A percentile compares a stretch with the other conserved stretches of the same genome.
These are phyloP conservation scores for Aspergillus niger DNA, from an alignment of 2,329 filamentous ascomycete species.

Conservation along the genomic window DNA sequence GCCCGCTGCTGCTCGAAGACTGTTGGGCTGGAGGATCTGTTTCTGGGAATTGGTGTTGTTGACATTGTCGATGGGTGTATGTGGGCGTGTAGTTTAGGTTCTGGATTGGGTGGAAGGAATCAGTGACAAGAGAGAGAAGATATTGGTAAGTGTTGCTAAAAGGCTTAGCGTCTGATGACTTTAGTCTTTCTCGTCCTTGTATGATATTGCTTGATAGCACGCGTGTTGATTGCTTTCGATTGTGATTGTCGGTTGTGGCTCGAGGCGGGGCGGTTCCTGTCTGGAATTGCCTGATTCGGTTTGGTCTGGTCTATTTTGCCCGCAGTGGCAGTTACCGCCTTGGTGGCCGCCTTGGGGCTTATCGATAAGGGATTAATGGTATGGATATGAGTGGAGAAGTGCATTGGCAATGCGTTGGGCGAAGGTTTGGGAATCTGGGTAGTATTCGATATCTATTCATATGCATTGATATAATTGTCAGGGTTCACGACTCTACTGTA, in stretches of 20 bases:
- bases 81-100: neutral
- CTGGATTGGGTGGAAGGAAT: too few species aligned
- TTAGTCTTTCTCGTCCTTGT: neutral
- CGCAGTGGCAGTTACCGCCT: neutral
- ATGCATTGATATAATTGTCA: too few species aligned
- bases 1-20: constrained; percentile 48
- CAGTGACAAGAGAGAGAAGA: too few species aligned
- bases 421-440: neutral
- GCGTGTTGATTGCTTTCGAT: constrained; percentile 13
- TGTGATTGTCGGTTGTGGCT: constrained; percentile 6
- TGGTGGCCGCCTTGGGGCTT: neutral
- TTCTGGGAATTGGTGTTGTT: constrained; percentile 17
- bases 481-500: too few species aligned
- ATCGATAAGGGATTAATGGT: constrained; percentile 1
- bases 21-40: constrained; percentile 30
- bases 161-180: neutral
- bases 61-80: constrained; percentile 16
- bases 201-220: neutral
- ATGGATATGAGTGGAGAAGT: neutral
- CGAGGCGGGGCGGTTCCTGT: constrained; percentile 12
- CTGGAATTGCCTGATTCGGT: neutral
- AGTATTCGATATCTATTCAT: too few species aligned
- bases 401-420: neutral
- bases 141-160: neutral
- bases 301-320: constrained; percentile 3